Evolutionary conservation across 495 filamentous ascomycete genomes (phyloP), one percentile per base, ranked within the genome.

Genomic region (Penicillium dipodomyicola): DNA sequence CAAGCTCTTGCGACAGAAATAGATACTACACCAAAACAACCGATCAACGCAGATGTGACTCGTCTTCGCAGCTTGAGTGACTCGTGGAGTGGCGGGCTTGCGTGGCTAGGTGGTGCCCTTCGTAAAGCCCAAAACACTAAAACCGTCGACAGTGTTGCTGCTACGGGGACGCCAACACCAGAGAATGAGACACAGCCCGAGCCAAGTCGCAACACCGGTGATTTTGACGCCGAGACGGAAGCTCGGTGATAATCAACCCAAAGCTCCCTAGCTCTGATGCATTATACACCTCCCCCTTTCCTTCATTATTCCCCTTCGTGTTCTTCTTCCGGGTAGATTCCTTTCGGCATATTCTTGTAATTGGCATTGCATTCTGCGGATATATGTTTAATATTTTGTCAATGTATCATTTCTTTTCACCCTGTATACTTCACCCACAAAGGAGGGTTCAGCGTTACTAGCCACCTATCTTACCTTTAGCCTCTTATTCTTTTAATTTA

Each of bases 41-140:
- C 57, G 1, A 9, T 62, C 17, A 35, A 67, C 10, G 60, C 70
- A 27, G 68, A 67, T 25, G 30, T 22, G 3, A 59, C 60, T 19
- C 69, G 74, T 19, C 62, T 77, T 7, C 72, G 76, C 59, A 78
- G 76, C 52, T 59, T 78, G 35, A 78, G 76, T 60, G 76, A 78
- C 56, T 77, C 76, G 2, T 72, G 71, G 70, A 72, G 62, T 40
- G 73, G 68, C 49, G 66, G 71, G 0, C 55, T 77, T n/a, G 72
- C 72, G 10, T 78, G 76, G 76, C 57, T 78, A 15, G 74, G 76
- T n/a, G 71, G 69, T 35, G 61, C 62, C 20, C 49, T 73, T 17
- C 50, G 68, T 41, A 64, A 48, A 33, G 45, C 27, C 14, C 43
- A 48, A 1, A 47, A 49, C 11, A 19, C 20, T 8, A 46, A 55